Percentiles rank a stretch among this genome's conserved stretches.
These are phyloP conservation scores for Linnemannia elongata DNA, from an alignment of 192 early-diverging fungal species.

Conservation along the genomic window DNA sequence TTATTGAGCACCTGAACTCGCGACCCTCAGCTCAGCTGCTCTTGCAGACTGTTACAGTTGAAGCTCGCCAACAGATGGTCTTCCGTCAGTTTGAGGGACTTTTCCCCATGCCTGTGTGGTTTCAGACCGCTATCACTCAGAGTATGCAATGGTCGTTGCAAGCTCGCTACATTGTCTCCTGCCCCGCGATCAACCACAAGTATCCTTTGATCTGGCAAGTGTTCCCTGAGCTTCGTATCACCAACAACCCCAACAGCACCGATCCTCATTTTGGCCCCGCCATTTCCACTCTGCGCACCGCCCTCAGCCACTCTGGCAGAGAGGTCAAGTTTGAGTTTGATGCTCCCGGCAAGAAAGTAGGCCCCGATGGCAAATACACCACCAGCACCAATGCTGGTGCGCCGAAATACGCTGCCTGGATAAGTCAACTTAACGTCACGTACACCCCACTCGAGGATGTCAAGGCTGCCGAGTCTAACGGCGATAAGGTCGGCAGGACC, in stretches of 20 bases:
- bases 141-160: constrained; percentile 49
- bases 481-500: not conserved
- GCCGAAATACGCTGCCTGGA: constrained; percentile 40
- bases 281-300: constrained; percentile 11
- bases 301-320: constrained; percentile 24
- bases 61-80: constrained; percentile 53
- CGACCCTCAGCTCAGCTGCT: constrained; percentile 32
- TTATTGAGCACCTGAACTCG: constrained; percentile 50
- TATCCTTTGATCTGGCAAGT: constrained; percentile 38
- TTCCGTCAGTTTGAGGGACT: constrained; percentile 57
- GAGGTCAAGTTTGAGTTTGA: constrained; percentile 40
- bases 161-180: constrained; percentile 44
- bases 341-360: constrained; percentile 34
- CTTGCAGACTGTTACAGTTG: constrained; percentile 45
- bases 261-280: constrained; percentile 23
- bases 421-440: constrained; percentile 50
- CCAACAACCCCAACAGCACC: constrained; percentile 40
- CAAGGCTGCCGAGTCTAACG: not conserved
- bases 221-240: constrained; percentile 40
- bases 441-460: constrained; percentile 38
- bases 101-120: constrained; percentile 53
- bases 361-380: constrained; percentile 38
- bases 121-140: constrained; percentile 50
- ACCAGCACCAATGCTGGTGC: constrained; percentile 25
- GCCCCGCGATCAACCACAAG: constrained; percentile 33